These are phyloP conservation scores for Speleostelium caveatum DNA, from an alignment of 78 protist species.

Conservation along the genomic window DNA sequence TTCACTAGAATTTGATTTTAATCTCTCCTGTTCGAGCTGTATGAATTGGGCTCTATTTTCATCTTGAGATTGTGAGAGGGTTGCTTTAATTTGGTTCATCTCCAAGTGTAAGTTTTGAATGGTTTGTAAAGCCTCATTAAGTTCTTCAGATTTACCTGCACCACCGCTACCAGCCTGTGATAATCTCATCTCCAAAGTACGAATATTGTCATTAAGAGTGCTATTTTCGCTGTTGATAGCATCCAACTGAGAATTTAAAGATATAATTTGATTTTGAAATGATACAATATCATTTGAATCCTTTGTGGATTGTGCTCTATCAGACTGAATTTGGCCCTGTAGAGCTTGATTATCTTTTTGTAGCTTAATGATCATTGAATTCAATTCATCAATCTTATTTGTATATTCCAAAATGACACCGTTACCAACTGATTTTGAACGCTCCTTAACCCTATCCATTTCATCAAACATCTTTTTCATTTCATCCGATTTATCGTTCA, in stretches of 20 bases:
- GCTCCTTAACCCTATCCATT: conserved; percentile 58
- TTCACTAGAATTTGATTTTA: conserved; percentile 25
- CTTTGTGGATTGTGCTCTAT: conserved; percentile 6
- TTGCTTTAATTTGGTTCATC: not conserved
- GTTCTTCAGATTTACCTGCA: not conserved
- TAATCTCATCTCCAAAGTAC: not conserved
- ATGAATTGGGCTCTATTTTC: conserved; percentile 44
- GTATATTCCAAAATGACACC: conserved; percentile 26
- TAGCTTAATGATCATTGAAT: not conserved
- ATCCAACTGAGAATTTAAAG: conserved; percentile 22
- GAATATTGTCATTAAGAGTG: not conserved
- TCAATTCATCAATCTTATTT: conserved; percentile 14
- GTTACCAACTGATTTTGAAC: conserved; percentile 55
- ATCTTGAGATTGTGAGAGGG: not conserved
- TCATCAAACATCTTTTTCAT: conserved; percentile 47
- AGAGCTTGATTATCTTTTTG: conserved; percentile 6
- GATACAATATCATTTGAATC: conserved; percentile 18
- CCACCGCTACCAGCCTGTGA: not conserved
- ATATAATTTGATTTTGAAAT: conserved; percentile 43
- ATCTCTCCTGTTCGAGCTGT: conserved; percentile 57
- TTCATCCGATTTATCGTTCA: conserved; percentile 33
- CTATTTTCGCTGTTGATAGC: conserved; percentile 5
- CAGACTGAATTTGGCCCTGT: conserved; percentile 3
- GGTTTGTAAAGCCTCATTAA: not conserved
- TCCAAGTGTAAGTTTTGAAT: conserved; percentile 26